A percentile compares a stretch with the other conserved stretches of the same genome.
Conservation (phyloP, 1,284 basidiomycete genomes). For the Irpex lacteus region DNA sequence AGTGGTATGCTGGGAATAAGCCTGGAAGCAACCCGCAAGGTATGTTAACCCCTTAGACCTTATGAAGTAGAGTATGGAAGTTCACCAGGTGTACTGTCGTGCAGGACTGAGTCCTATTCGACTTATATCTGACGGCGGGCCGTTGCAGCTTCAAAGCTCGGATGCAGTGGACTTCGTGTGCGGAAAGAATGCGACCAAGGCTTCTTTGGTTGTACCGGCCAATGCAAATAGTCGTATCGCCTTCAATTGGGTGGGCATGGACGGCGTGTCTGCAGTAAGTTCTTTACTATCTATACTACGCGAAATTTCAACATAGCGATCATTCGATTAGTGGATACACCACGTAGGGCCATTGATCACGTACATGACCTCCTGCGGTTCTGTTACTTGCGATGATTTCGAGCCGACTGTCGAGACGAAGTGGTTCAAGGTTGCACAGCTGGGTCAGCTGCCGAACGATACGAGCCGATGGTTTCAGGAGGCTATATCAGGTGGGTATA, state of each 20-base stretch:
- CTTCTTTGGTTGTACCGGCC: background rate
- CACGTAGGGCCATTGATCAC: background rate
- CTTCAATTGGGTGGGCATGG: background rate
- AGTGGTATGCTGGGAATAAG: background rate
- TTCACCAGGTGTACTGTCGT: too few relatives aligned
- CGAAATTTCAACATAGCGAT: background rate
- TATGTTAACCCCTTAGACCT: background rate
- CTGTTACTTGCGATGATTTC: background rate
- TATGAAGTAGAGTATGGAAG: too few relatives aligned
- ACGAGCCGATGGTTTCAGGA: background rate
- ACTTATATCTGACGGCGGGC: background rate
- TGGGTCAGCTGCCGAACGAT: background rate
- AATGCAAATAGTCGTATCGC: background rate
- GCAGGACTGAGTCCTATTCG: background rate
- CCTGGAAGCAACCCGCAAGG: background rate
- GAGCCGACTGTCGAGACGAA: background rate
- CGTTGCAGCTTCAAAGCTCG: background rate
- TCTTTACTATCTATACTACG: background rate
- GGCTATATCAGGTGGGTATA: background rate
- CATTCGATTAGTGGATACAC: background rate
- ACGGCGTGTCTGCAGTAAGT: background rate
- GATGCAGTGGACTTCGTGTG: background rate
- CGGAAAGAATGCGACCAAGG: background rate
- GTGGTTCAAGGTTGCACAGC: slow-evolving; percentile 1
- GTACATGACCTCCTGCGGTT: background rate